phyloP scores from a whole-genome alignment of 495 filamentous ascomycete genomes.

The Xylaria curta region DNA sequence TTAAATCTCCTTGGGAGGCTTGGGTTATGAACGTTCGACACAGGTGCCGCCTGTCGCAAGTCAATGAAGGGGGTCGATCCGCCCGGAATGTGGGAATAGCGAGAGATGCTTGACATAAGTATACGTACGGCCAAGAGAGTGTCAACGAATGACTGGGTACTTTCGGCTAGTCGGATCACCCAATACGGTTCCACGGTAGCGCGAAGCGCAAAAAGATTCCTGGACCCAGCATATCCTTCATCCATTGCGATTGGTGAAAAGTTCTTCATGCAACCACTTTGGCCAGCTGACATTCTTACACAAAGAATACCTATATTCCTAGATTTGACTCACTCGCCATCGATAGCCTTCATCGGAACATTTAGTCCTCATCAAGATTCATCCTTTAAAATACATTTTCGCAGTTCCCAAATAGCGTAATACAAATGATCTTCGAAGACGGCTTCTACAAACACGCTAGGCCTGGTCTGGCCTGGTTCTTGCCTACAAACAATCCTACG shows the following conservation, averaged over 20 bases:
- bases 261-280: slow-evolving; percentile 20
- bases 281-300: slow-evolving; percentile 5
- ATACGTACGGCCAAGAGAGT: not conserved
- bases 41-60: not conserved
- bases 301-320: not conserved
- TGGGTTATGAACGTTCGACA: not conserved
- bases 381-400: not conserved
- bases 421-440: not conserved
- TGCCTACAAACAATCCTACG: not conserved
- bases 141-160: not conserved
- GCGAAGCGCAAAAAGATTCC: slow-evolving; percentile 4
- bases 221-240: slow-evolving; percentile 3
- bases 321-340: not conserved
- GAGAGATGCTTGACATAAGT: not conserved
- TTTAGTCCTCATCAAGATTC: not conserved
- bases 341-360: not conserved
- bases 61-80: slow-evolving; percentile 14
- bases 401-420: not conserved
- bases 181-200: slow-evolving; percentile 7
- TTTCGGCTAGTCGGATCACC: slow-evolving; percentile 7
- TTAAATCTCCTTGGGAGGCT: not conserved
- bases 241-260: slow-evolving; percentile 3
- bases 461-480: not conserved
- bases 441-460: not conserved
- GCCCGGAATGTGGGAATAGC: not conserved